Conservation (phyloP, 2,329 filamentous ascomycete genomes). For the Pyrenophora tritici-repentis region DNA sequence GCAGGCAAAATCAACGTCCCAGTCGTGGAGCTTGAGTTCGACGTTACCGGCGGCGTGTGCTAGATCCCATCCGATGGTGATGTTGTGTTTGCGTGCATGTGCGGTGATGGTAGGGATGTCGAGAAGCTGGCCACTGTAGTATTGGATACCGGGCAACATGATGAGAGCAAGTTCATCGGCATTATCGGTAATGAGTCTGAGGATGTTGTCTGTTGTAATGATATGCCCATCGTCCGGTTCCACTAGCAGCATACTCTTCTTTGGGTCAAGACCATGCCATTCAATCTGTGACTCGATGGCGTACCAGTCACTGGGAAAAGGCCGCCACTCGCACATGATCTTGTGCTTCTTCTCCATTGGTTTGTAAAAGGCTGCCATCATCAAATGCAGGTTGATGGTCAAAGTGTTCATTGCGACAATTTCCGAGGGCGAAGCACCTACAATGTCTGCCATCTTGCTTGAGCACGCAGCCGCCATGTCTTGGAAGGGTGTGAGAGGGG, state of each 20-base stretch:
- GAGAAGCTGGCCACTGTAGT: slow-evolving; percentile 86
- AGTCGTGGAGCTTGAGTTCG: slow-evolving; percentile 77
- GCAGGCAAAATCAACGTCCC: slow-evolving; percentile 86
- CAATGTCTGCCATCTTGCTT: slow-evolving; percentile 69
- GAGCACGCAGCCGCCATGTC: slow-evolving; percentile 77
- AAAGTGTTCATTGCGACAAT: slow-evolving; percentile 88
- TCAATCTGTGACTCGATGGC: slow-evolving; percentile 80
- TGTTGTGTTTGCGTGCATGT: slow-evolving; percentile 71
- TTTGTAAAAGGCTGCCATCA: slow-evolving; percentile 82
- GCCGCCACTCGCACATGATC: slow-evolving; percentile 83
- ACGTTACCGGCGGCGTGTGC: slow-evolving; percentile 88
- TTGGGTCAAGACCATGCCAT: slow-evolving; percentile 69
- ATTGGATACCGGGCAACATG: slow-evolving; percentile 84
- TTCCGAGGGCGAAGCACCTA: slow-evolving; percentile 73
- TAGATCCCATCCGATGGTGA: slow-evolving; percentile 83
- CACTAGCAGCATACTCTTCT: slow-evolving; percentile 72
- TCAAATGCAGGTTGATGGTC: slow-evolving; percentile 79
- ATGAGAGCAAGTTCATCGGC: slow-evolving; percentile 73
- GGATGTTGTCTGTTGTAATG: slow-evolving; percentile 70
- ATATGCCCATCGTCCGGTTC: slow-evolving; percentile 66
- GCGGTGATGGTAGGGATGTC: slow-evolving; percentile 80
- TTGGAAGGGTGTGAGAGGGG: slow-evolving; percentile 74
- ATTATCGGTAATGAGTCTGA: slow-evolving; percentile 73
- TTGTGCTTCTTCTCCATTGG: slow-evolving; percentile 70
- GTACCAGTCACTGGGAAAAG: slow-evolving; percentile 88